A percentile compares a stretch with the other conserved stretches of the same genome.
phyloP scores from a whole-genome alignment of 352 stramenopile species.

The Phytophthora quininea region DNA sequence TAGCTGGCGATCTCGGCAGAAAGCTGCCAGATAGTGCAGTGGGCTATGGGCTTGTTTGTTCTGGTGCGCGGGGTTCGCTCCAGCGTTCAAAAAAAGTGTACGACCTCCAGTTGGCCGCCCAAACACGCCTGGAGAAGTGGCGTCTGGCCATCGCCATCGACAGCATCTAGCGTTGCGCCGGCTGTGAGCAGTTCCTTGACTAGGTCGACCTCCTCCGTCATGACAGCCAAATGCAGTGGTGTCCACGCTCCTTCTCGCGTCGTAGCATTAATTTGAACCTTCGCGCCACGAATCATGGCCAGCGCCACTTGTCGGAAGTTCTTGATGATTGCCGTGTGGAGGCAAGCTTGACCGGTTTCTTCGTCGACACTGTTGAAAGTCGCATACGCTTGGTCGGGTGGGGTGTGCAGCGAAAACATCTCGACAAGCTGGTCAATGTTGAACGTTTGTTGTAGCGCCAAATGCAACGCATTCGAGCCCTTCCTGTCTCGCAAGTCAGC shows the following conservation, averaged over 20 bases:
- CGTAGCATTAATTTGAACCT: constrained; percentile 51
- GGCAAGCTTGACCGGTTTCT: constrained; percentile 44
- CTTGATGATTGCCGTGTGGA: constrained; percentile 73
- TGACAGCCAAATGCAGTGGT: constrained; percentile 67
- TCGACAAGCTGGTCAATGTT: constrained; percentile 64
- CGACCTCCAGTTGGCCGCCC: constrained; percentile 51
- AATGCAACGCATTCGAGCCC: constrained; percentile 63
- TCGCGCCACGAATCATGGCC: constrained; percentile 44
- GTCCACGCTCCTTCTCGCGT: constrained; percentile 59
- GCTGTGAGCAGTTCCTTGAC: constrained; percentile 49
- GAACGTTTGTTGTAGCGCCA: constrained; percentile 64
- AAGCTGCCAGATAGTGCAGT: constrained; percentile 71
- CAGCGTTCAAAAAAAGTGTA: constrained; percentile 51
- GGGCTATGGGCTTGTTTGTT: constrained; percentile 74
- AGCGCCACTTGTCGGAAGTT: constrained; percentile 55
- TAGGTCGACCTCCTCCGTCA: constrained; percentile 56
- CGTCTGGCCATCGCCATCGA: constrained; percentile 71
- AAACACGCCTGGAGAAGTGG: constrained; percentile 65
- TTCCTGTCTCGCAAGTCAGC: constrained; percentile 34
- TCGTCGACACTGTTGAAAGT: constrained; percentile 57
- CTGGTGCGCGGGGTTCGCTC: constrained; percentile 65
- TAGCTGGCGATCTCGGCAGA: constrained; percentile 58
- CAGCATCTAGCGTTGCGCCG: constrained; percentile 59
- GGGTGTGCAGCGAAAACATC: constrained; percentile 40
- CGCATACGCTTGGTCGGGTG: constrained; percentile 23